Conservation (phyloP, 2,329 filamentous ascomycete species). For the Zymoseptoria brevis region DNA sequence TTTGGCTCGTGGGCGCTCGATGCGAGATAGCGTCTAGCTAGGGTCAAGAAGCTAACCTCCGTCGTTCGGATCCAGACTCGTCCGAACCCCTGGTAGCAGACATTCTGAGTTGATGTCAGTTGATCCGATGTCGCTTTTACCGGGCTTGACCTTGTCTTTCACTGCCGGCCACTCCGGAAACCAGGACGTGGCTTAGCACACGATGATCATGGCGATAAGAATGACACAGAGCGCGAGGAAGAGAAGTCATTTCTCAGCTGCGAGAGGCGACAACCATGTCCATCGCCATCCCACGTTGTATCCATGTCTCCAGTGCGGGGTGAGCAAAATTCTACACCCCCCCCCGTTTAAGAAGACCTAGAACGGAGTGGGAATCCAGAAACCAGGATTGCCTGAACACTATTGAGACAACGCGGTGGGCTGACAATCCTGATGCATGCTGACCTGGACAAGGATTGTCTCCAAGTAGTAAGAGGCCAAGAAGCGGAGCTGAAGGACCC, state of each 20-base stretch:
- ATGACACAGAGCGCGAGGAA: not conserved
- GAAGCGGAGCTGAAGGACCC: too few relatives aligned
- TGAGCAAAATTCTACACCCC: not conserved
- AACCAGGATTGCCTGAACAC: not conserved
- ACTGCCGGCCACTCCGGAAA: not conserved
- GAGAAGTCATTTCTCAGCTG: not conserved
- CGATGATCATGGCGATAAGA: too few relatives aligned
- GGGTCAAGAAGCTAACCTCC: not conserved
- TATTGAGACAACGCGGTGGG: too few relatives aligned
- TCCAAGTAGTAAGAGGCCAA: too few relatives aligned
- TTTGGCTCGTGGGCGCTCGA: not conserved
- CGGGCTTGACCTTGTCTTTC: not conserved
- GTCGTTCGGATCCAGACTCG: not conserved
- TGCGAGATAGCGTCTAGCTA: not conserved
- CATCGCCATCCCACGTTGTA: not conserved
- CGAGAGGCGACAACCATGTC: too few relatives aligned
- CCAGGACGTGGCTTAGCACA: too few relatives aligned
- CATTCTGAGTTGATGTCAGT: not conserved
- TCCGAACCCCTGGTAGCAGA: not conserved
- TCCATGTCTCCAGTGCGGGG: not conserved
- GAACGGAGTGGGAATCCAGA: not conserved
- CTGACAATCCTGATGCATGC: too few relatives aligned
- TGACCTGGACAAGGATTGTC: too few relatives aligned
- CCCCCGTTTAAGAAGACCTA: not conserved
- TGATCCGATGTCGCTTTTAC: not conserved